A percentile compares a stretch with the other conserved stretches of the same genome.
Conservation (phyloP, 1,139 yeast species). For the Magnusiomyces sp. region DNA sequence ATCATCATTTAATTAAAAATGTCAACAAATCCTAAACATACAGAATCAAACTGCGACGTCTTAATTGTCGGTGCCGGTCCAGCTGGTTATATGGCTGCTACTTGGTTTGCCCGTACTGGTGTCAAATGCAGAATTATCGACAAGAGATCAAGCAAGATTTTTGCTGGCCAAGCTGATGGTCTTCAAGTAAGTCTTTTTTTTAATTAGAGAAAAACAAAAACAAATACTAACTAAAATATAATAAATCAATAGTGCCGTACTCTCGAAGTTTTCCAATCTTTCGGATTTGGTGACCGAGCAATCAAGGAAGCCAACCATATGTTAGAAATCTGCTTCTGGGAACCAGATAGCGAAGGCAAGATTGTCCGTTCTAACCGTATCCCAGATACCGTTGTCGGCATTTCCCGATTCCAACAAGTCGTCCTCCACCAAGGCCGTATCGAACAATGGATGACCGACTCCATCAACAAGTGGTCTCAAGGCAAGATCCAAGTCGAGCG, state of each 20-base stretch:
- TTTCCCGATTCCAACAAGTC: slow-evolving; percentile 30
- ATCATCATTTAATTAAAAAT: not conserved
- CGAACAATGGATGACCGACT: slow-evolving; percentile 29
- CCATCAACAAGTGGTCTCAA: slow-evolving; percentile 27
- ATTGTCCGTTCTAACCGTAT: slow-evolving; percentile 26
- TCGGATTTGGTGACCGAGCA: slow-evolving; percentile 31
- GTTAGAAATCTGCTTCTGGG: slow-evolving; percentile 23
- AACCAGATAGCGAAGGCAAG: slow-evolving; percentile 16
- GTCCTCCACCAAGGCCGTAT: slow-evolving; percentile 34
- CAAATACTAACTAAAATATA: not conserved
- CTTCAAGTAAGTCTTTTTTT: slow-evolving; percentile 19
- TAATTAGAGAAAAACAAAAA: not conserved
- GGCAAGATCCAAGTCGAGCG: slow-evolving; percentile 27
- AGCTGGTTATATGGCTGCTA: slow-evolving; percentile 31
- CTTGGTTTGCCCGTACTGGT: slow-evolving; percentile 32
- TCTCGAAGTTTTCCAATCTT: slow-evolving; percentile 31
- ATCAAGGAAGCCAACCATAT: slow-evolving; percentile 30
- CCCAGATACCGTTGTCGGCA: slow-evolving; percentile 30
- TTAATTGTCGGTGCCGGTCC: slow-evolving; percentile 37
- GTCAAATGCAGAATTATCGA: slow-evolving; percentile 30
- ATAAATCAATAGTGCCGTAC: slow-evolving; percentile 24
- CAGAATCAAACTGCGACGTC: slow-evolving; percentile 31
- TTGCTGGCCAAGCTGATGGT: slow-evolving; percentile 37
- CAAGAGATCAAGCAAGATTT: slow-evolving; percentile 28
- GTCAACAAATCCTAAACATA: slow-evolving; percentile 4